Evolutionary conservation across 2,329 filamentous ascomycete species (phyloP), one percentile per base, ranked within the genome.

Genomic region (Aspergillus fijiensis): DNA sequence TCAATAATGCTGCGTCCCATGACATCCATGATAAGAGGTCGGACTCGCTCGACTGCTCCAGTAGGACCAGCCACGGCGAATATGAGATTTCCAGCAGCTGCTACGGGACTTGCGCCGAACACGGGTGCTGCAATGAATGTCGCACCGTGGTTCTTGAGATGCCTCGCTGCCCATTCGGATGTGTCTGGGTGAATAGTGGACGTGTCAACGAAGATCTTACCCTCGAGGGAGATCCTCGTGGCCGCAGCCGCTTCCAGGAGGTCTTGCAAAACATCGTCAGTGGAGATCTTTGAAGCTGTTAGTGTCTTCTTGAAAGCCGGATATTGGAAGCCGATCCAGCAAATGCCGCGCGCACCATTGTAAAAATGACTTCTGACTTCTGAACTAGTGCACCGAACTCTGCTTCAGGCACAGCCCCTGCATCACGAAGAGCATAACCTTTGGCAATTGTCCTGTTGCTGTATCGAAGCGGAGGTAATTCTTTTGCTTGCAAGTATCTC

Each of bases 21-120:
- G 9, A 81, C 76, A 21, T 76, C 78, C 27, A 27, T 27, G 0
- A 83, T 63, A 27, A 75, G 77, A 0, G 81, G 80, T 0, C 60
- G 66, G 7, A 82, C 70, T 0, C 61, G 59, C 5, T 72, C 51
- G 0, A 81, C 68, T 1, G 78, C 76, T 5, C 63, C 59, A 0
- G 68, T 51, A 0, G 79, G 73, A 0, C 82, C 82, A 0, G 80
- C 80, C 5, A 81, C 61, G 0, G 80, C 76, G 57, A 81, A 78
- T n/a, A 84, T 69, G 1, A 84, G 70, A 47, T 77, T 72, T 0
- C 80, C 81, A 16, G 78, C 68, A 0, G 73, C 74, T 0, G 82
- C 82, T n/a, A 81, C 74, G 0, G 81, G 77, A 0, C 80, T 81
- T 3, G 81, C 80, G 6, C 82, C 82, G 59, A 84, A 84, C 0